Evolutionary conservation across 2,329 filamentous ascomycete species (phyloP), one percentile per base, ranked within the genome.

Genomic region (Cladophialophora immunda): DNA sequence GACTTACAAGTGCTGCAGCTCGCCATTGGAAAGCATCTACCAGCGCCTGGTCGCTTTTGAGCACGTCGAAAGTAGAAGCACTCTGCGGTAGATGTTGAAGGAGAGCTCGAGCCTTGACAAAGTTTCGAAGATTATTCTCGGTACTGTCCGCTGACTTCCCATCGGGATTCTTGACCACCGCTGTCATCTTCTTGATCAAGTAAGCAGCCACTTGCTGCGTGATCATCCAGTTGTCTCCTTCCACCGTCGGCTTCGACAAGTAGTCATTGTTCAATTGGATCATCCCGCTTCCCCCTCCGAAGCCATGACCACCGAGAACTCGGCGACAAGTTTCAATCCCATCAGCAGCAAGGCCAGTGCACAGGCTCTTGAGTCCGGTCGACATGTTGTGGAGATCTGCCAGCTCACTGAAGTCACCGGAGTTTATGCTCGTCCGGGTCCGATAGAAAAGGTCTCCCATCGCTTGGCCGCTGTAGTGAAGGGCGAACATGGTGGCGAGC

Each of bases 191-290:
- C 83, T 93, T 93, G 70, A 93, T 84, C 54, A 93, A 85, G 32
- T 92, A 93, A 66, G 89, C 85, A 2, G 90, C 89, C 2, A 92
- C 90, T 79, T 93, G 91, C 77, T 93, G 91, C 8, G 89, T 91
- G 66, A 93, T 82, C 90, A 93, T 92, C 81, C 90, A 93, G 81
- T 92, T 92, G 80, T 92, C 90, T 52, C 90, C 90, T 76, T 92
- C 90, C 87, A 89, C 91, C 5, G 89, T 92, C 11, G 82, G 78
- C 0, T 86, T 90, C 13, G 90, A 89, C 1, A 92, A 83, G 75
- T 93, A 92, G 76, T 93, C 90, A 29, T 90, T 84, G 73, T 92
- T 93, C 84, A 87, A 90, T 15, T 83, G 81, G 4, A 85, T 81
- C 25, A 85, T 77, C 1, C 84, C 83, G 70, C 81, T 84, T 1